Evolutionary conservation across 2,329 filamentous ascomycete genomes (phyloP), one percentile per base, ranked within the genome.

Genomic region (Fusarium sp.): DNA sequence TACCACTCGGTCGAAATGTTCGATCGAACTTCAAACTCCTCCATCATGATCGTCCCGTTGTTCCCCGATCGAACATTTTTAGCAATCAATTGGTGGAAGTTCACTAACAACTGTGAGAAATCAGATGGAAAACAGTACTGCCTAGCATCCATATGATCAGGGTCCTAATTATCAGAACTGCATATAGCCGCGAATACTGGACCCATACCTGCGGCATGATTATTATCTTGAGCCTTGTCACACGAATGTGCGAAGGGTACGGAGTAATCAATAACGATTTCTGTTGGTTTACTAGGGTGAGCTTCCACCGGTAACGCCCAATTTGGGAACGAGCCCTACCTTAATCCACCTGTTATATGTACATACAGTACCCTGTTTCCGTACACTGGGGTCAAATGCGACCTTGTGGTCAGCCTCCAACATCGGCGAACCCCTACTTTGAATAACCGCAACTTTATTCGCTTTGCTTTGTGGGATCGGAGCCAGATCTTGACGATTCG

Each of bases 31-130:
- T 22, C 36, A 48, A 18, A 38, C 35, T 39, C n/a, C 28, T 24
- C 31, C 36, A 45, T 11, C 26, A 20, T 13, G 35, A 20, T 36
- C 49, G 24, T 55, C 48, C 52, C 36, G 45, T 26, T 35, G 28
- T 28, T 66, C 44, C 52, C 70, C 39, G 26, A 45, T 8, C 42
- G 41, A 42, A 41, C 52, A 15, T 28, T 17, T 28, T 20, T 45
- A 33, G 35, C 35, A 47, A 48, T 38, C 47, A 70, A 74, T 72
- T 74, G 67, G 71, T 74, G 71, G 67, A 72, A 74, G 61, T 74
- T 74, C 26, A 44, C 41, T 36, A 22, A 33, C 48, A 47, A 31
- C 54, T 55, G 31, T 33, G 52, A 68, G 44, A 39, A 58, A 47
- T 60, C 39, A 44, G 24, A 41, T 41, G 51, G 24, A 31, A 54